Conservation (phyloP, 2,329 filamentous ascomycete species). For the Fusarium sp. region DNA sequence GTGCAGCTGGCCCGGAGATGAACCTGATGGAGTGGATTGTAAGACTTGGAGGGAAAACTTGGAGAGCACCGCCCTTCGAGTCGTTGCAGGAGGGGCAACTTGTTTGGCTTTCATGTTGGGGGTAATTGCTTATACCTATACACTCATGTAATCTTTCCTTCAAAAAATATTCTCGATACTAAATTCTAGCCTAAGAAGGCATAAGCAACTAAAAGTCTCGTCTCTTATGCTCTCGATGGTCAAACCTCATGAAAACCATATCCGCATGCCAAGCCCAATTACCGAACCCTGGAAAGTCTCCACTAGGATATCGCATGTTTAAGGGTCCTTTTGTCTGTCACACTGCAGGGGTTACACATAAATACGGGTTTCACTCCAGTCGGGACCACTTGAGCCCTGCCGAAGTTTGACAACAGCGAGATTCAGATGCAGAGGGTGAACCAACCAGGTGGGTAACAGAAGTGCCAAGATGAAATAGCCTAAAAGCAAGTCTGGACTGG, state of each 20-base stretch:
- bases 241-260: neutral
- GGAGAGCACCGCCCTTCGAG: neutral
- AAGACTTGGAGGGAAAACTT: neutral
- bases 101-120: neutral
- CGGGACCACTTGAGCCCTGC: too few relatives aligned
- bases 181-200: too few relatives aligned
- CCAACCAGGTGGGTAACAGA: too few relatives aligned
- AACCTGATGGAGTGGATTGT: neutral
- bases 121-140: neutral
- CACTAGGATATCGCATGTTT: too few relatives aligned
- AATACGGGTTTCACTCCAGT: too few relatives aligned
- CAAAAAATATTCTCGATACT: neutral
- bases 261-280: neutral
- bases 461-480: too few relatives aligned
- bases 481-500: too few relatives aligned
- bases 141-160: neutral
- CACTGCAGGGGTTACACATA: too few relatives aligned
- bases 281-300: neutral
- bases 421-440: too few relatives aligned
- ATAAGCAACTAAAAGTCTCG: neutral
- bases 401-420: too few relatives aligned
- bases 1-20: neutral
- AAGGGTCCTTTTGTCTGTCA: too few relatives aligned
- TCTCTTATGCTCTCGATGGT: neutral
- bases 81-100: neutral